Evolutionary conservation across 208 protist genomes (phyloP).

Genomic region (Wallacemonas sp.): DNA sequence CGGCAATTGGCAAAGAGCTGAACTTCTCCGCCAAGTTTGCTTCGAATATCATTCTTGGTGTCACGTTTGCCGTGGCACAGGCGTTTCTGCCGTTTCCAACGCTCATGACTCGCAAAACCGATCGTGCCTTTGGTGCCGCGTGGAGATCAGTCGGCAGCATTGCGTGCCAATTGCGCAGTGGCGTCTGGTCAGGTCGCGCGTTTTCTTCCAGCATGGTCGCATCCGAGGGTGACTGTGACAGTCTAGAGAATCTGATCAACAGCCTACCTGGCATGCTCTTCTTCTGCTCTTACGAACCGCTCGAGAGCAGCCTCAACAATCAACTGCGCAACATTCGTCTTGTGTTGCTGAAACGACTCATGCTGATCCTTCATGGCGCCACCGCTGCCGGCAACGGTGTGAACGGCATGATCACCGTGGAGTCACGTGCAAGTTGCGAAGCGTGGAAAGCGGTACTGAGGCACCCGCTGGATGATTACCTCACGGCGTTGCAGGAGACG

Average conservation of each 20-base stretch:
- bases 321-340: slow-evolving; percentile 45
- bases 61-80: slow-evolving; percentile 33
- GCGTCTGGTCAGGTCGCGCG: slow-evolving; percentile 41
- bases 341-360: slow-evolving; percentile 26
- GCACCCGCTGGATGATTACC: slow-evolving; percentile 27
- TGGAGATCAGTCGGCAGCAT: slow-evolving; percentile 33
- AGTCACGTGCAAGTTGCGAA: slow-evolving; percentile 15
- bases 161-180: slow-evolving; percentile 18
- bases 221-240: slow-evolving; percentile 31
- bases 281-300: slow-evolving; percentile 38
- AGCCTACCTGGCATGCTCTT: slow-evolving; percentile 25
- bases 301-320: slow-evolving; percentile 37
- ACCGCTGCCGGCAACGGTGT: slow-evolving; percentile 21
- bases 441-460: slow-evolving; percentile 24
- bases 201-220: slow-evolving; percentile 22
- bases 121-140: slow-evolving; percentile 20
- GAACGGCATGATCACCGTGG: slow-evolving; percentile 18
- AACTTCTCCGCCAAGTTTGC: slow-evolving; percentile 20
- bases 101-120: slow-evolving; percentile 26
- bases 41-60: slow-evolving; percentile 29
- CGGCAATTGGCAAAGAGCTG: background rate
- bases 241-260: slow-evolving; percentile 18
- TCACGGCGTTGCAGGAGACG: slow-evolving; percentile 22
- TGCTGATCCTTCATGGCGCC: slow-evolving; percentile 41
- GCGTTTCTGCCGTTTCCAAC: slow-evolving; percentile 37